Evolutionary conservation across 2,329 filamentous ascomycete genomes (phyloP).

Genomic region (Fusarium sp.): DNA sequence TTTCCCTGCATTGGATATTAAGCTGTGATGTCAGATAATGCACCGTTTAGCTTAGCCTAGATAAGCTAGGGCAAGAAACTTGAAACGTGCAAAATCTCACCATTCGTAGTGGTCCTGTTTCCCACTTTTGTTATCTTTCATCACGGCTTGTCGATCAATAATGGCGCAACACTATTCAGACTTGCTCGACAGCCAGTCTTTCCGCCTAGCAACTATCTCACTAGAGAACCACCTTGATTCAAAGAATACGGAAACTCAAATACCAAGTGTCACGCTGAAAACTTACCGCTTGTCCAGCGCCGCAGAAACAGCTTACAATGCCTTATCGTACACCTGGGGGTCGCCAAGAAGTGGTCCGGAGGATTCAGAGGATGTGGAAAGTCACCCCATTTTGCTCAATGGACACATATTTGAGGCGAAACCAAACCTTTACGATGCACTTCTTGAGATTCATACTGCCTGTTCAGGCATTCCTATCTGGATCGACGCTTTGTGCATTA

Average conservation of each 20-base stretch:
- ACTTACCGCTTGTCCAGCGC: not conserved
- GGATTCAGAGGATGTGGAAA: rapidly evolving
- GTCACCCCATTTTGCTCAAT: not conserved
- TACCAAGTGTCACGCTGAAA: not conserved
- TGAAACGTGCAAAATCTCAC: not conserved
- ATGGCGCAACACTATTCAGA: slow-evolving; percentile 18
- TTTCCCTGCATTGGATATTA: too few species aligned
- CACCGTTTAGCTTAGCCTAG: not conserved
- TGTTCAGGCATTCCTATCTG: not conserved
- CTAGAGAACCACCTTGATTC: rapidly evolving
- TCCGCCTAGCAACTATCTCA: not conserved
- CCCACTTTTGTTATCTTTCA: not conserved
- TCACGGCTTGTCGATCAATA: not conserved
- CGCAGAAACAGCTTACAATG: not conserved
- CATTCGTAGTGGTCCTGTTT: not conserved
- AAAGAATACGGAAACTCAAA: rapidly evolving
- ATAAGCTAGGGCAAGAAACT: not conserved
- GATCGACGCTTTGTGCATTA: slow-evolving; percentile 20
- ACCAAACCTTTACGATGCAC: not conserved
- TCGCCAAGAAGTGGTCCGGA: not conserved
- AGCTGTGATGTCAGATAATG: not conserved
- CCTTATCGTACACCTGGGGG: slow-evolving; percentile 20
- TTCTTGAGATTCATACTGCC: not conserved
- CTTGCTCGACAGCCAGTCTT: not conserved
- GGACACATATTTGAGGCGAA: rapidly evolving